Evolutionary conservation across 2,329 filamentous ascomycete genomes (phyloP).

Genomic region (Cercospora sp.): DNA sequence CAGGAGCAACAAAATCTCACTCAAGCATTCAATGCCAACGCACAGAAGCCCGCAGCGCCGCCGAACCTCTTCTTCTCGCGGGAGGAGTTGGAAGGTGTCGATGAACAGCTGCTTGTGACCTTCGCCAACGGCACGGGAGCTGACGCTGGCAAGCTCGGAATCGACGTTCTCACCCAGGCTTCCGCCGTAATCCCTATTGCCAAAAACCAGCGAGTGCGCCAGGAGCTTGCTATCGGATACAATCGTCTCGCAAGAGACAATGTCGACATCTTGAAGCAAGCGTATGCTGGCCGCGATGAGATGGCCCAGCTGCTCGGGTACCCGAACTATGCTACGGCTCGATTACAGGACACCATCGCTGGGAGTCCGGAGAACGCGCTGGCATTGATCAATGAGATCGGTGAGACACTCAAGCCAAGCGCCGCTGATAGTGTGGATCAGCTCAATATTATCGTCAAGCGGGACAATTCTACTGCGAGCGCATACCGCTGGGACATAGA

Average conservation of each 20-base stretch:
- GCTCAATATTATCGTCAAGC: background rate
- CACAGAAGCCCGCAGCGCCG: background rate
- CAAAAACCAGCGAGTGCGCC: background rate
- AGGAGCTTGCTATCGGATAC: background rate
- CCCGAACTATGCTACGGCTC: background rate
- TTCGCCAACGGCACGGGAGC: slow-evolving; percentile 1
- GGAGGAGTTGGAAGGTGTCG: background rate
- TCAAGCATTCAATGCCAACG: background rate
- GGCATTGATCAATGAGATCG: background rate
- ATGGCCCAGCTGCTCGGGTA: slow-evolving; percentile 1
- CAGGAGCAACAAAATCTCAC: background rate
- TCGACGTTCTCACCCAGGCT: background rate
- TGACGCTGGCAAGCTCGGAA: background rate
- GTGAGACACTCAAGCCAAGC: background rate
- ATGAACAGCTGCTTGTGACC: background rate
- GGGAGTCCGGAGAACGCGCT: background rate
- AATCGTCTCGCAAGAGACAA: background rate
- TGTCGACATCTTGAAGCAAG: background rate
- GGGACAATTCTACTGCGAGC: background rate
- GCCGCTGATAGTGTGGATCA: background rate
- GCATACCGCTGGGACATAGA: background rate
- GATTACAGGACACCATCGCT: background rate
- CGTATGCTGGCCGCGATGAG: background rate
- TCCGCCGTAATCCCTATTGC: background rate
- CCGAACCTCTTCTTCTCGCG: background rate